Conservation (phyloP, 257 asterid species). For the Solanum piurae region DNA sequence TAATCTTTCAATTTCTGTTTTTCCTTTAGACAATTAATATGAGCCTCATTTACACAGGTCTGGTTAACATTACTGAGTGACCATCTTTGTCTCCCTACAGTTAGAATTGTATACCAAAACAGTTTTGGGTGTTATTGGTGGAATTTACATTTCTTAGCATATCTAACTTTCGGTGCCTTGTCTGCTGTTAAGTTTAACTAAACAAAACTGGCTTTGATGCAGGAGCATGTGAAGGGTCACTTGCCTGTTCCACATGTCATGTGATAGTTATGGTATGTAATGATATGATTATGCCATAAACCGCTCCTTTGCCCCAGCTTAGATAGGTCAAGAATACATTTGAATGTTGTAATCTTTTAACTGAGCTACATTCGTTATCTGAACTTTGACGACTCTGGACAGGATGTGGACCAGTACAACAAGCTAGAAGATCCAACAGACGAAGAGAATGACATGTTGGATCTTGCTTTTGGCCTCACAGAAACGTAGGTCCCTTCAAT, state of each 20-base stretch:
- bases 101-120: not conserved
- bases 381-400: slow-evolving; percentile 13
- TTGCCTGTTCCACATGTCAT: slow-evolving; percentile 98
- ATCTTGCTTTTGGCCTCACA: slow-evolving; percentile 89
- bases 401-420: slow-evolving; percentile 76
- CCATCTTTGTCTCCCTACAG: not conserved
- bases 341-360: not conserved
- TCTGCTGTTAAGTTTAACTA: not conserved
- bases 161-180: not conserved
- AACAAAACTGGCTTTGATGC: slow-evolving; percentile 4
- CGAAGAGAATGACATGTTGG: slow-evolving; percentile 98
- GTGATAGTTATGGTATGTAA: slow-evolving; percentile 80
- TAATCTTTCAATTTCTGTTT: not conserved
- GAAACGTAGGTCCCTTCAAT: slow-evolving; percentile 48
- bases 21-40: not conserved
- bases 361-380: not conserved
- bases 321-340: not conserved
- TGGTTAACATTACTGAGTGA: not conserved
- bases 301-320: not conserved
- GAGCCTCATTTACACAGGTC: not conserved
- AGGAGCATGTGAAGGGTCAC: slow-evolving; percentile 99
- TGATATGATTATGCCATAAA: not conserved
- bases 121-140: not conserved
- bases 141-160: not conserved
- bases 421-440: slow-evolving; percentile 81